phyloP scores from a whole-genome alignment of 192 early-diverging fungal species.

The Rhizophlyctis rosea region DNA sequence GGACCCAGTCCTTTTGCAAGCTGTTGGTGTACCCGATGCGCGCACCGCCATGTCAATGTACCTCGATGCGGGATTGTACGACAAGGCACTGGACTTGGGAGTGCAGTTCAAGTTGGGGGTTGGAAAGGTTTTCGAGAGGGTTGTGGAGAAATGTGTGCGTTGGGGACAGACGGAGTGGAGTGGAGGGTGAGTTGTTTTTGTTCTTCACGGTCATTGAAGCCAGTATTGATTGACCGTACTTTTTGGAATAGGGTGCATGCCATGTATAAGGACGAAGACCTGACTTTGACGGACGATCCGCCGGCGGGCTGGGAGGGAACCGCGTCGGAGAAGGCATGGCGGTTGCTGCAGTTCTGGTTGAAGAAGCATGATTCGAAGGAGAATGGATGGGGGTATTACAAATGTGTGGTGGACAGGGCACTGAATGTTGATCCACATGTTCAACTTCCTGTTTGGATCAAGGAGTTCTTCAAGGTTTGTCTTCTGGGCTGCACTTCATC shows the following conservation, averaged over 20 bases:
- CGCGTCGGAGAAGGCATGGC: conserved; percentile 31
- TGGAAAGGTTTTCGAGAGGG: conserved; percentile 21
- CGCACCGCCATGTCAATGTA: conserved; percentile 23
- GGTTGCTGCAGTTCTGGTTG: conserved; percentile 20
- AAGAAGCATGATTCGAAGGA: conserved; percentile 7
- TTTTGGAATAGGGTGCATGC: too few relatives aligned
- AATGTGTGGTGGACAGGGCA: conserved; percentile 20
- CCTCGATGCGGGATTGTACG: conserved; percentile 18
- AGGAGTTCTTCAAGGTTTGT: conserved; percentile 25
- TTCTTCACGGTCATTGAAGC: too few relatives aligned
- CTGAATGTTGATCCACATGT: conserved; percentile 17
- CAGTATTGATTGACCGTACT: too few relatives aligned
- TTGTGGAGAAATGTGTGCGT: conserved; percentile 23
- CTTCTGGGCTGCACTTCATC: too few relatives aligned
- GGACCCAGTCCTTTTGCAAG: conserved; percentile 4
- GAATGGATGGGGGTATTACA: conserved; percentile 9
- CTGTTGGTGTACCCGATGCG: conserved; percentile 13
- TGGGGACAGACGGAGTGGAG: too few relatives aligned
- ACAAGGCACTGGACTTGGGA: conserved; percentile 32
- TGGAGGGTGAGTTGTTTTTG: too few relatives aligned
- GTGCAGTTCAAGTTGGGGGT: conserved; percentile 19
- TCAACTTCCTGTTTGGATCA: conserved; percentile 31
- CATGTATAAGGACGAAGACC: too few relatives aligned
- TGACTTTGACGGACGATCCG: conserved; percentile 21
- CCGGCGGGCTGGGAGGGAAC: conserved; percentile 23